phyloP scores from a whole-genome alignment of 2,329 filamentous ascomycete species.

The Hymenoscyphus fraxineus region DNA sequence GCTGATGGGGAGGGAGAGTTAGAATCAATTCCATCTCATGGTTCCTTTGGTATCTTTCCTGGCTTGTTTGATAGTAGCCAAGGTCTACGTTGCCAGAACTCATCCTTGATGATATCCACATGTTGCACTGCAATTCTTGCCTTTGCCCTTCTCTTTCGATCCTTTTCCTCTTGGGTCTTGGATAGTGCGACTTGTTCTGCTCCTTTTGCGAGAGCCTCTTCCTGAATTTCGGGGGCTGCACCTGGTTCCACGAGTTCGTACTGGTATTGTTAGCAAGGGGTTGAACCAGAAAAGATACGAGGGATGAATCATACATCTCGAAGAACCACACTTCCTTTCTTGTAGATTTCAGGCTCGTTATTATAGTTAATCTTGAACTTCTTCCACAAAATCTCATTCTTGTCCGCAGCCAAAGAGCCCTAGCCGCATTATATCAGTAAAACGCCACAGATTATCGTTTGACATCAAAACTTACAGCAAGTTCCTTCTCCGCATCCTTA shows the following conservation, averaged over 20 bases:
- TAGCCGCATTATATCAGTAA: constrained; percentile 34
- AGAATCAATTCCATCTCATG: constrained; percentile 22
- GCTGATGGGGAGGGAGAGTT: neutral
- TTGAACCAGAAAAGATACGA: neutral
- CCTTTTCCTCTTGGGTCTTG: constrained; percentile 78
- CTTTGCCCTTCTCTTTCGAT: constrained; percentile 76
- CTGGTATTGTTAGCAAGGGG: constrained; percentile 38
- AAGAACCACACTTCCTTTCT: constrained; percentile 88
- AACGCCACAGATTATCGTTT: constrained; percentile 21
- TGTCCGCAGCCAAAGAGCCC: constrained; percentile 82
- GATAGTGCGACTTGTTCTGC: constrained; percentile 58
- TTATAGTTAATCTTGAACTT: constrained; percentile 95
- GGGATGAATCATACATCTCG: constrained; percentile 49
- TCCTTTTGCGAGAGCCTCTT: constrained; percentile 44
- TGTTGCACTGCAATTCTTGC: constrained; percentile 79
- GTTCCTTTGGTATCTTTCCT: constrained; percentile 63
- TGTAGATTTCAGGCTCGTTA: constrained; percentile 87
- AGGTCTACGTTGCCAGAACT: constrained; percentile 84
- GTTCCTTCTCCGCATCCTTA: constrained; percentile 73
- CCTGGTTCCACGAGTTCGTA: constrained; percentile 66
- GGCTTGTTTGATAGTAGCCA: constrained; percentile 78
- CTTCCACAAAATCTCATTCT: constrained; percentile 93
- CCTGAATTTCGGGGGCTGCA: constrained; percentile 36
- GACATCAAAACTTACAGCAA: constrained; percentile 57
- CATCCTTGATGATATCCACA: constrained; percentile 90